Base-by-base conservation (phyloP, 2,329 filamentous ascomycete genomes). In the Coniosporium tulheliwenetii region DNA sequence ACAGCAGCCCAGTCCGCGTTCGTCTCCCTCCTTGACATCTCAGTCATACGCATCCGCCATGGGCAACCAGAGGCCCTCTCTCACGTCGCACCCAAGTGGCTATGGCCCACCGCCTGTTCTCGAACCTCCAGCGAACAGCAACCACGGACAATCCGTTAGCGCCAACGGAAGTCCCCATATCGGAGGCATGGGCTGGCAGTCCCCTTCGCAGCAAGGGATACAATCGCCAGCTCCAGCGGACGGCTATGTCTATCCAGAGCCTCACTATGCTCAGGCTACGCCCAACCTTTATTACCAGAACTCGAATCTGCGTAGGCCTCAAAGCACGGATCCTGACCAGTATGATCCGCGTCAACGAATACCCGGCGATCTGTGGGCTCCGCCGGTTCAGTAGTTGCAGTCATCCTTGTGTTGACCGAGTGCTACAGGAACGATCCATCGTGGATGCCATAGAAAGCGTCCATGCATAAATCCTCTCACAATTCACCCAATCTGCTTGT, bases 161-260 rank as follows among this genome's bases (percentile, higher is more conserved):
- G 79, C 75, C n/a, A 77, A 69, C 42, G 82, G 83, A 40, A 94
- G 86, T 59, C 87, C 89, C 39, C 87, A 95, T 59, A 85, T 94
- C 77, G 63, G 66, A 45, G 77, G 72, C 45, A 72, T 85, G 46
- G 82, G 84, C 41, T 95, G 89, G 87, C 82, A 85, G 48, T 93
- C 86, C 4, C 86, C 86, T 3, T 76, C 79, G 2, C 82, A 87
- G 49, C 75, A 77, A 47, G 72, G 73, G 30, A 77, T 85, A 48
- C 77, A 81, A 8, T 80, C 81, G 8, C 81, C 86, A 36, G 74
- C 71, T 36, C 76, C 73, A 39, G 69, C 69, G 46, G 87, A 85
- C 47, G 77, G 83, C 45, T 94, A 93, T 55, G 77, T 81, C 7
- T 93, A 95, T 50, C 82, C 85, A 0, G 85, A 93, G 50, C 75